phyloP scores from a whole-genome alignment of 2,329 filamentous ascomycete species.

The Colletotrichum brevisporum region DNA sequence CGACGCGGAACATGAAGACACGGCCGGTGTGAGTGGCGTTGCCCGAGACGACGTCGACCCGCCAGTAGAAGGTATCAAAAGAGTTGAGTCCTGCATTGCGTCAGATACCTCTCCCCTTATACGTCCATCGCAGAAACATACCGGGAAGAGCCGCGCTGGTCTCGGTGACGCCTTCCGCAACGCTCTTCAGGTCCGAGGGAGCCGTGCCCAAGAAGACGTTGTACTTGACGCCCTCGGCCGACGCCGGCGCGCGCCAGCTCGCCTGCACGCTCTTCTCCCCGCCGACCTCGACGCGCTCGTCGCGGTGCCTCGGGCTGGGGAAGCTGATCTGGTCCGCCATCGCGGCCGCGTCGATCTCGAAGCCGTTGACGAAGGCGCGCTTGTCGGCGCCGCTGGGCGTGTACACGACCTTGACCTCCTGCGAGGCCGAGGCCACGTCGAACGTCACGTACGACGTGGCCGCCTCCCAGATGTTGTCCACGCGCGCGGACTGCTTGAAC shows the following conservation, averaged over 20 bases:
- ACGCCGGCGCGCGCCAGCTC: constrained; percentile 45
- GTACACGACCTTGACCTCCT: constrained; percentile 46
- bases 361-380: constrained; percentile 49
- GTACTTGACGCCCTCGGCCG: constrained; percentile 42
- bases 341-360: constrained; percentile 48
- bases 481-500: constrained; percentile 44
- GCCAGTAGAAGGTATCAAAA: constrained; percentile 49
- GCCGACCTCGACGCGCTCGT: constrained; percentile 46
- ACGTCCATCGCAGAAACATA: background rate
- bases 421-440: constrained; percentile 38
- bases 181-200: constrained; percentile 33
- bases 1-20: constrained; percentile 48
- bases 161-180: constrained; percentile 38
- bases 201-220: constrained; percentile 47
- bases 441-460: constrained; percentile 47
- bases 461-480: constrained; percentile 50
- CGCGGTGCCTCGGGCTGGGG: constrained; percentile 46
- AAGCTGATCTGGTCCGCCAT: constrained; percentile 46
- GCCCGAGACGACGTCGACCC: constrained; percentile 47
- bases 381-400: constrained; percentile 42
- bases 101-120: background rate
- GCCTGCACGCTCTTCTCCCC: constrained; percentile 37
- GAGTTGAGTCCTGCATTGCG: constrained; percentile 40
- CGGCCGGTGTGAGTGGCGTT: constrained; percentile 44
- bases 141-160: constrained; percentile 25